A percentile compares a stretch with the other conserved stretches of the same genome.
Conservation (phyloP, 306 rosid genomes). For the Begonia masoniana region DNA sequence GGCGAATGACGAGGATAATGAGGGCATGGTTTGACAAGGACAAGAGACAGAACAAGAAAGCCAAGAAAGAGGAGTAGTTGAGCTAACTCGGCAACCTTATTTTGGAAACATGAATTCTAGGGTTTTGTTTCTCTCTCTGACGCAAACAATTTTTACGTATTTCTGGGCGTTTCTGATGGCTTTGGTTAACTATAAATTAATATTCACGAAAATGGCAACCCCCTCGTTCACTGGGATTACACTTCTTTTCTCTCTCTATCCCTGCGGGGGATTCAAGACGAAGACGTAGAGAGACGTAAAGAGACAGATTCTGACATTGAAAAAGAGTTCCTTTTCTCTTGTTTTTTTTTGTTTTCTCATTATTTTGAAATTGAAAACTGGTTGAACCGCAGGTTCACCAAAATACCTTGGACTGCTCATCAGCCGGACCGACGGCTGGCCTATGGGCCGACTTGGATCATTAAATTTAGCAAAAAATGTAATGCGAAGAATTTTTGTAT, state of each 20-base stretch:
- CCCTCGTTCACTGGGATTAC: slow-evolving; percentile 27
- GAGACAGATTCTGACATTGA: slow-evolving; percentile 17
- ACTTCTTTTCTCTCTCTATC: slow-evolving; percentile 11
- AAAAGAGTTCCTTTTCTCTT: slow-evolving; percentile 1
- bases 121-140: neutral
- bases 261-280: slow-evolving; percentile 39
- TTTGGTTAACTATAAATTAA: slow-evolving; percentile 5
- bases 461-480: no score
- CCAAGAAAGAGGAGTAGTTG: slow-evolving; percentile 21
- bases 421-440: no score
- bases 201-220: slow-evolving; percentile 18
- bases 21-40: slow-evolving; percentile 10
- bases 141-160: no score
- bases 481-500: no score
- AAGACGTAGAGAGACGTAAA: slow-evolving; percentile 18
- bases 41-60: slow-evolving; percentile 18
- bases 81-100: slow-evolving; percentile 16
- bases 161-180: no score
- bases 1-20: slow-evolving; percentile 6
- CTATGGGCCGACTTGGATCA: no score
- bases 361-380: no score
- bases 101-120: neutral
- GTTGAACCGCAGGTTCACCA: neutral
- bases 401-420: neutral
- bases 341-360: neutral